Base-by-base conservation (phyloP, 495 filamentous ascomycete genomes). In the Aspergillus steynii region DNA sequence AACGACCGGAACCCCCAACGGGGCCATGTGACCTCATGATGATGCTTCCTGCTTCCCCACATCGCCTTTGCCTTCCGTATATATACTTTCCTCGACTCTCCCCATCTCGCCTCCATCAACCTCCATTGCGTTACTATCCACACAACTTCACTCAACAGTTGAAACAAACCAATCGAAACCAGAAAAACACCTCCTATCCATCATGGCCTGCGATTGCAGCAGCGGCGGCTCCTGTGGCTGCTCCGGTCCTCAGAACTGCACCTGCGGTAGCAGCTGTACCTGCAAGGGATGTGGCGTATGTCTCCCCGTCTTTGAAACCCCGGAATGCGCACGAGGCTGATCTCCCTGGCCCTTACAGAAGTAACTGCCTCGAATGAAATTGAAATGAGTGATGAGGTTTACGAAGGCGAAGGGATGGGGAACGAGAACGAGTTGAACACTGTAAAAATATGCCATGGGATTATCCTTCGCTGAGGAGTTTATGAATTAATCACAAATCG, bases 241-340 rank as follows among this genome's bases (percentile, higher is more conserved):
- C 60, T 63, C 61, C 27, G 78, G 77, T 56, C 57, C 72, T 29
- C 67, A 72, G 46, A 68, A 52, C 61, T 81, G 78, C 62, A 71
- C 72, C 58, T 81, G 78, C 54, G 67, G 68, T 56, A 64, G 68
- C 51, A 66, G 66, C 61, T 81, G 78, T 63, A 52, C 63, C 66
- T 81, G 78, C 72, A 75, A 78, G 71, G 72, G 70, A 68, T 81
- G 78, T 66, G 74, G 74, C 71, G 78, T 81, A 79, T 69, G 77
- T 75, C 53, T 61, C 49, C 32, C 15, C 10, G 7, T 31, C 31
- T 46, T 53, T 57, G 9, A 12, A 12, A 42, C 9, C 31, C 5
- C 9, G 31, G 31, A 34, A 42, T 42, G 37, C 5, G 34, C n/a
- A 50, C 49, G 62, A 42, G 56, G 60, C 65, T 68, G 49, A 68